Conservation (phyloP, 2,329 filamentous ascomycete genomes). For the Arthrobotrys entomopaga region DNA sequence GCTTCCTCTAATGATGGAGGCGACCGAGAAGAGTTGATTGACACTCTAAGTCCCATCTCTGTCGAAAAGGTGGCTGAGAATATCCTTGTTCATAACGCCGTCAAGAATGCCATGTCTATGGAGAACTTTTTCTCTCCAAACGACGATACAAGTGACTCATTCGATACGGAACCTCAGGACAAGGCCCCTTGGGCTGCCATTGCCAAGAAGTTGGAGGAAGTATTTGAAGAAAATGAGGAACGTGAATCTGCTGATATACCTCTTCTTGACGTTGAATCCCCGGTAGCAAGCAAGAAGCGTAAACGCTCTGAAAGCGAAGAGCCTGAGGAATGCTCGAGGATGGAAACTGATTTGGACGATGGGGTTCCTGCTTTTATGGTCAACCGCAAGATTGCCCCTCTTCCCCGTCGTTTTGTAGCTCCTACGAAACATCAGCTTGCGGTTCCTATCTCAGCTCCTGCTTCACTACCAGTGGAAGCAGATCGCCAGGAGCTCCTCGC, state of each 20-base stretch:
- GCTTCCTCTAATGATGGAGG: not conserved
- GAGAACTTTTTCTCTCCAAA: constrained; percentile 54
- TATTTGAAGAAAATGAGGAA: constrained; percentile 4
- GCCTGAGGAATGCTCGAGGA: constrained; percentile 6
- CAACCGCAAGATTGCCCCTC: constrained; percentile 34
- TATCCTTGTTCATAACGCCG: constrained; percentile 20
- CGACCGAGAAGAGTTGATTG: constrained; percentile 15
- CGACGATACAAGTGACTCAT: constrained; percentile 17
- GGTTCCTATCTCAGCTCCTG: constrained; percentile 26
- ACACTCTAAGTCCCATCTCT: constrained; percentile 43
- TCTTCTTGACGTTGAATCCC: constrained; percentile 9
- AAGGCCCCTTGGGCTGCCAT: constrained; percentile 9
- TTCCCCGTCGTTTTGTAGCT: constrained; percentile 25
- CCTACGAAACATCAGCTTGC: not conserved
- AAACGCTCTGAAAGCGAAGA: constrained; percentile 38
- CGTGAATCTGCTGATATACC: not conserved
- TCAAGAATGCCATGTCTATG: constrained; percentile 54
- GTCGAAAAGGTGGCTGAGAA: constrained; percentile 3
- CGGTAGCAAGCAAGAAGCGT: constrained; percentile 37
- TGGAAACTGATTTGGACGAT: not conserved
- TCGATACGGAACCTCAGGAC: constrained; percentile 12
- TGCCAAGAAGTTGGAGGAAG: constrained; percentile 13
- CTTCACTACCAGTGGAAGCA: constrained; percentile 55
- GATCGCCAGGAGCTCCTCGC: constrained; percentile 27
- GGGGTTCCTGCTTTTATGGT: constrained; percentile 5